phyloP scores from a whole-genome alignment of 2,329 filamentous ascomycete species.

The Pestalotiopsis sp. region DNA sequence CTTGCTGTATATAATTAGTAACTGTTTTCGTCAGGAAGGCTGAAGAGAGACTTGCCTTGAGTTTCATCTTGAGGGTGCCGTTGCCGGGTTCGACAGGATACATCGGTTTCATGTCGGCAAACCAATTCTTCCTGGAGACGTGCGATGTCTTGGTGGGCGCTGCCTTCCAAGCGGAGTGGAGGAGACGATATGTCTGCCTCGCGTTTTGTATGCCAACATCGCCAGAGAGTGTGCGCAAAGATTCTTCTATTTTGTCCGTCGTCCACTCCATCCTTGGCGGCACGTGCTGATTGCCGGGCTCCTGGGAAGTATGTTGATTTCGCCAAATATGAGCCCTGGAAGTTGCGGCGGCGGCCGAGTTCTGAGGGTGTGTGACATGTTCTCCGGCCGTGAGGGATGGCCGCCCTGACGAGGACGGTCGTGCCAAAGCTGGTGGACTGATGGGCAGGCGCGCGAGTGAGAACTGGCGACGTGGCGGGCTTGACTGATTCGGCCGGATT shows the following conservation, averaged over 20 bases:
- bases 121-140: slow-evolving; percentile 45
- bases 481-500: slow-evolving; percentile 2
- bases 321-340: not conserved
- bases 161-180: slow-evolving; percentile 44
- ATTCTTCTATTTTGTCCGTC: slow-evolving; percentile 40
- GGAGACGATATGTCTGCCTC: slow-evolving; percentile 41
- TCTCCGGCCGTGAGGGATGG: no score
- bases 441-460: slow-evolving; percentile 17
- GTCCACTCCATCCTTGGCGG: slow-evolving; percentile 41
- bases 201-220: slow-evolving; percentile 48
- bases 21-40: not conserved
- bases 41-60: slow-evolving; percentile 40
- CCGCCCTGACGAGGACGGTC: not conserved
- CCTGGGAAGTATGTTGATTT: slow-evolving; percentile 19
- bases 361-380: no score
- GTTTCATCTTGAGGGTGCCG: slow-evolving; percentile 49
- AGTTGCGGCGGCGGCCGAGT: not conserved
- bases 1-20: slow-evolving; percentile 34
- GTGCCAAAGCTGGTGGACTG: slow-evolving; percentile 18
- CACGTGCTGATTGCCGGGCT: slow-evolving; percentile 29
- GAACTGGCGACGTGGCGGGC: slow-evolving; percentile 18
- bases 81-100: slow-evolving; percentile 29
- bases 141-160: slow-evolving; percentile 39
- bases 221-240: slow-evolving; percentile 38
- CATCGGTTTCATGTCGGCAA: slow-evolving; percentile 42